Conservation (phyloP, 2,329 filamentous ascomycete genomes). For the Fusarium falciforme region DNA sequence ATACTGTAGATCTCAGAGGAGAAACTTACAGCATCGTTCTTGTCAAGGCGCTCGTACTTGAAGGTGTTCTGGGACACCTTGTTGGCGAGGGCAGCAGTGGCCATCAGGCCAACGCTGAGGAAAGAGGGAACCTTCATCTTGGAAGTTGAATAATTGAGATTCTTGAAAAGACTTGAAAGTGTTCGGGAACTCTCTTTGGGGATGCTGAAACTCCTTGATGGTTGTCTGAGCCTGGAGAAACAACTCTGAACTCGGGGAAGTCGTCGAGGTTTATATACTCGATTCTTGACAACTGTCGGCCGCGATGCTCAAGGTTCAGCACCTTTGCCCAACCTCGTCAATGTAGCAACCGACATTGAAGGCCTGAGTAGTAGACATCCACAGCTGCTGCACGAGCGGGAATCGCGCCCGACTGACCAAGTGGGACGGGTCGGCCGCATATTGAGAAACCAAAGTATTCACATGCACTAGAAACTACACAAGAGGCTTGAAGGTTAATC, state of each 20-base stretch:
- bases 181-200: not conserved
- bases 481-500: not conserved
- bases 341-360: not conserved
- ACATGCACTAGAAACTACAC: not conserved
- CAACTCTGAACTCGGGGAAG: not conserved
- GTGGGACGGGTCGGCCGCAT: conserved; percentile 2
- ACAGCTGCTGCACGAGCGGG: conserved; percentile 1
- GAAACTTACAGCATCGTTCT: conserved; percentile 40
- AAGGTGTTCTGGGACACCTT: conserved; percentile 11
- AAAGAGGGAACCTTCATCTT: conserved; percentile 38
- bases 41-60: conserved; percentile 43
- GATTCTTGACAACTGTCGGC: not conserved
- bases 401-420: conserved; percentile 3
- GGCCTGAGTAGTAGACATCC: not conserved
- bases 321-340: not conserved
- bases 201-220: conserved; percentile 1
- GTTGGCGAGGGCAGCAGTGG: conserved; percentile 23
- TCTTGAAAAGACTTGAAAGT: not conserved
- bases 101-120: conserved; percentile 23
- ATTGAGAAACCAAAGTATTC: not conserved
- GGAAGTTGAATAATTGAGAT: not conserved
- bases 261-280: conserved; percentile 18
- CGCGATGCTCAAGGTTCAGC: not conserved
- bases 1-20: accelerated
- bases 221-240: conserved; percentile 18